Base-by-base conservation (phyloP, 768 basidiomycete genomes). In the Naematelia aurantialba region DNA sequence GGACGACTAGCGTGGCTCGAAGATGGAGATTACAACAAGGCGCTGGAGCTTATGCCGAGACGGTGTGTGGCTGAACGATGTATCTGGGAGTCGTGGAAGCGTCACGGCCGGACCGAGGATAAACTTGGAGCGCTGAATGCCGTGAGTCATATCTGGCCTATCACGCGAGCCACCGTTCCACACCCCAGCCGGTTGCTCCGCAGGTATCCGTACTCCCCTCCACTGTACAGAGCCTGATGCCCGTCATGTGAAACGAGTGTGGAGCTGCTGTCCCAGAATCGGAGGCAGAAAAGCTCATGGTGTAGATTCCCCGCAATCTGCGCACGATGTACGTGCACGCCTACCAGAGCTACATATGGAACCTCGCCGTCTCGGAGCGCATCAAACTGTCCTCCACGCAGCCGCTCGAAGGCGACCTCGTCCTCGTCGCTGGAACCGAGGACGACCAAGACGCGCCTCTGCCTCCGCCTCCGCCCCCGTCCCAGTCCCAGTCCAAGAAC, bases 321-420 rank as follows among this genome's bases (percentile, higher is more conserved):
- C 84, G 96, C 52, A 79, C 96, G 64, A 97, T 99, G 89, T 99
- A 98, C 75, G 86, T 97, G 55, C 96, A 99, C 76, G 93, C 93
- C 27, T 99, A 97, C 75, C 96, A 99, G 76, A 93, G 90, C 14
- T 99, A 97, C 68, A 87, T 98, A 30, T 99, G 94, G 94, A 99
- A 99, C 78, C 86, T 91, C 48, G 87, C 97, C 56, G 90, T 93
- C 42, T 97, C 93, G 2, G 91, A 97, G 77, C 87, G 96, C 12
- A 86, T 98, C 69, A 85, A 84, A 59, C 81, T 82, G 49, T 93
- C 27, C 79, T 82, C 52, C 83, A 87, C 52, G 81, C 50, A 83
- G 60, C 86, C 90, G 1, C 82, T 92, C 46, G 84, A 84, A 4
- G 96, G 96, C 0, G 96, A 99, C 73, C 81, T 98, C n/a, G 89